Evolutionary conservation across 345 rosid species (phyloP).

Genomic region (Syzygium aromaticum): DNA sequence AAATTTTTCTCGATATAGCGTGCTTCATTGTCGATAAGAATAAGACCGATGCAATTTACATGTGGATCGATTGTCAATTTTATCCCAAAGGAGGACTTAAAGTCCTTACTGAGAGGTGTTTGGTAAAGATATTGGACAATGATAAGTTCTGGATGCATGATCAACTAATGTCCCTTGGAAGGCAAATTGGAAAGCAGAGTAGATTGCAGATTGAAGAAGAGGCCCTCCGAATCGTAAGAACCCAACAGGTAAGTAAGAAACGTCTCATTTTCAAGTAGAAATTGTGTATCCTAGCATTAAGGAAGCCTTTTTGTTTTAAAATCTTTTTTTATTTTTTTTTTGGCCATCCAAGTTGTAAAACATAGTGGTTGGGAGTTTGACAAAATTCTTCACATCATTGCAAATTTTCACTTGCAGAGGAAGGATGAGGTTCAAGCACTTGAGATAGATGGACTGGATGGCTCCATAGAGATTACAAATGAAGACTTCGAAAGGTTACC

Average conservation of each 20-base stretch:
- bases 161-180: not conserved
- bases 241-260: not conserved
- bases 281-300: not conserved
- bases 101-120: not conserved
- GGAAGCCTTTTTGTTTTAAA: too few species aligned
- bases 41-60: not conserved
- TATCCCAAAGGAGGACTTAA: not conserved
- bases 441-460: not conserved
- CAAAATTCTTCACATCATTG: not conserved
- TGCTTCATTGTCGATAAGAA: not conserved
- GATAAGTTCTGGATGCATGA: not conserved
- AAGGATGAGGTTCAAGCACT: not conserved
- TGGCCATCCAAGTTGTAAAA: not conserved
- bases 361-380: not conserved
- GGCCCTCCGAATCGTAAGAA: not conserved
- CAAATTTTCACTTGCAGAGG: not conserved
- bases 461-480: not conserved
- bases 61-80: not conserved
- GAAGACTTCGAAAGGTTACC: not conserved
- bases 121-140: not conserved
- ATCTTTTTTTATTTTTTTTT: too few species aligned
- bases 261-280: not conserved
- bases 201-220: not conserved
- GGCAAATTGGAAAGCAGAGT: not conserved
- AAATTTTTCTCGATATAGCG: constrained; percentile 5